Evolutionary conservation across 768 basidiomycete species (phyloP).

Genomic region (Tricholoma sp.): DNA sequence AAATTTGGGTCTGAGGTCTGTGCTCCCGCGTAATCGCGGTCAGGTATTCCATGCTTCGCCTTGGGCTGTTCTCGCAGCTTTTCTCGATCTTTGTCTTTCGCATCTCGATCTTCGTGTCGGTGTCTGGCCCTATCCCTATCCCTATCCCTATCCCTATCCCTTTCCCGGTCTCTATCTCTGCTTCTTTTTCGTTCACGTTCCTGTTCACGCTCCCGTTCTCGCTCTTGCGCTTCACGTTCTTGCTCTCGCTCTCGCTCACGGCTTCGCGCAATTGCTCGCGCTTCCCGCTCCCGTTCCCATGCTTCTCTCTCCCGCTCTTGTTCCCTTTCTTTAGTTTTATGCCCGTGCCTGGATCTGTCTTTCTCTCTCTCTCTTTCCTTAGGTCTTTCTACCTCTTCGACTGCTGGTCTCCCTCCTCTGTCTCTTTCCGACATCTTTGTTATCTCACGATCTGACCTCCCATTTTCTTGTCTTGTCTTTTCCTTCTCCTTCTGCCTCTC

Average conservation of each 20-base stretch:
- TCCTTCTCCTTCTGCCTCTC: slow-evolving; percentile 16
- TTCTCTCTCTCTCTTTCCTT: slow-evolving; percentile 12
- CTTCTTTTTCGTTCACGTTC: slow-evolving; percentile 19
- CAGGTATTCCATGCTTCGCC: slow-evolving; percentile 3
- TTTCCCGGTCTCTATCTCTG: slow-evolving; percentile 22
- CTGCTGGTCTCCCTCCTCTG: slow-evolving; percentile 7
- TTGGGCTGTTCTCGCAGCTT: slow-evolving; percentile 5
- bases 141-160: slow-evolving; percentile 10
- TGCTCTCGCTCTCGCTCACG: slow-evolving; percentile 9
- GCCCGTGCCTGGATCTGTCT: slow-evolving; percentile 13
- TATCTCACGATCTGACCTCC: slow-evolving; percentile 20
- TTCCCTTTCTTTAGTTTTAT: slow-evolving; percentile 9
- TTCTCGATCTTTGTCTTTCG: neutral
- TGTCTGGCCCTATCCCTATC: slow-evolving; percentile 5
- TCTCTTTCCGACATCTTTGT: slow-evolving; percentile 18
- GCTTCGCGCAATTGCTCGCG: slow-evolving; percentile 2
- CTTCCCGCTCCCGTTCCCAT: slow-evolving; percentile 12
- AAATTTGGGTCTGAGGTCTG: neutral
- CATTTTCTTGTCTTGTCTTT: slow-evolving; percentile 17
- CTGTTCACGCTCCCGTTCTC: slow-evolving; percentile 4
- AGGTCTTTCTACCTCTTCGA: slow-evolving; percentile 9
- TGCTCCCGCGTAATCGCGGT: slow-evolving; percentile 6
- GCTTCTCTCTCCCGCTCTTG: slow-evolving; percentile 14
- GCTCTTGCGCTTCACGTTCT: slow-evolving; percentile 9
- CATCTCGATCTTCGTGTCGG: slow-evolving; percentile 10